A percentile compares a stretch with the other conserved stretches of the same genome.
Conservation (phyloP, 768 basidiomycete genomes). For the Podaxis sp. region DNA sequence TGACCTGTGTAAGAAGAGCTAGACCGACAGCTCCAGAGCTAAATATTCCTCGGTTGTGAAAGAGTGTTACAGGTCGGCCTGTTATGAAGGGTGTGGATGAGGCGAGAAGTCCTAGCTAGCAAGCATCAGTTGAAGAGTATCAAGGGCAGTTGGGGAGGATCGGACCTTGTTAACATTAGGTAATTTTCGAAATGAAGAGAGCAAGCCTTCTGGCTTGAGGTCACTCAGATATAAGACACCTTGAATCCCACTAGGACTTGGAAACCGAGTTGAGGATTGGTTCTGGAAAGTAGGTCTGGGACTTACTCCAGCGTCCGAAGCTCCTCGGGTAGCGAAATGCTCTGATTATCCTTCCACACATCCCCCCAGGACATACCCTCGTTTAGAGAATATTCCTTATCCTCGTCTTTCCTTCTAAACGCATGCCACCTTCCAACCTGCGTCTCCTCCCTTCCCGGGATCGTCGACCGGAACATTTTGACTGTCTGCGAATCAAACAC, state of each 20-base stretch:
- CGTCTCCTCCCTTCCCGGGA: conserved; percentile 50
- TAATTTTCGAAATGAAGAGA: conserved; percentile 37
- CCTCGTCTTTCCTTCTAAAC: conserved; percentile 31
- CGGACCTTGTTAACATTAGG: conserved; percentile 46
- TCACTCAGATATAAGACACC: conserved; percentile 39
- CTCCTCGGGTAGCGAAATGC: conserved; percentile 20
- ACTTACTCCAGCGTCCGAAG: conserved; percentile 35
- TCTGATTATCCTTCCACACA: conserved; percentile 37
- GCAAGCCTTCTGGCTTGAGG: conserved; percentile 51
- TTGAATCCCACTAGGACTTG: conserved; percentile 12
- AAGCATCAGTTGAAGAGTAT: background rate
- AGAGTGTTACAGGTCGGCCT: conserved; percentile 67
- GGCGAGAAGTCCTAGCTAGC: conserved; percentile 61
- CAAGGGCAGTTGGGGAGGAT: background rate
- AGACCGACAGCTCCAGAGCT: conserved; percentile 71
- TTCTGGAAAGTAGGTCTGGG: conserved; percentile 1
- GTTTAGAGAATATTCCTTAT: conserved; percentile 6
- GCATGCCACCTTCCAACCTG: conserved; percentile 76
- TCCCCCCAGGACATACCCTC: conserved; percentile 40
- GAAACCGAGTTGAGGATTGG: conserved; percentile 6
- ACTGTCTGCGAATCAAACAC: conserved; percentile 40
- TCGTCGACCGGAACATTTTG: conserved; percentile 55
- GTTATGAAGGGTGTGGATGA: conserved; percentile 79
- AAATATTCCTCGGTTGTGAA: conserved; percentile 48
- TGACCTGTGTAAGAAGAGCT: conserved; percentile 33